Base-by-base conservation (phyloP, 257 asterid species). In the Orobanche coerulescens region DNA sequence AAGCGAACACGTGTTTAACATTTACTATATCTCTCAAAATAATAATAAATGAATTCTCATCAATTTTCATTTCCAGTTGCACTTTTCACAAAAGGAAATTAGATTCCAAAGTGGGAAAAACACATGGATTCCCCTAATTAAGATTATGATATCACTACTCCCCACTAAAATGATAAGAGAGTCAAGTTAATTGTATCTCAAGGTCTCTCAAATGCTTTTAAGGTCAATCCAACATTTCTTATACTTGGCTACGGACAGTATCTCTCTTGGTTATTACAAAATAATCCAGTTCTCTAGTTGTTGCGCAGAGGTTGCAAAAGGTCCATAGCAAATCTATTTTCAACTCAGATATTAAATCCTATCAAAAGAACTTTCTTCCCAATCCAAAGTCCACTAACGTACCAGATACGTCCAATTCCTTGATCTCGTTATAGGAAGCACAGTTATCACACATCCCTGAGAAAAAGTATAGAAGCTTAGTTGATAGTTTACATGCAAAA, bases 361-460 rank as follows among this genome's bases (percentile, higher is more conserved):
- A 73, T 34, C 7, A 22, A 30, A 12, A 39, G 54, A 52, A 51
- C 0, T 36, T 37, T 37, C 43, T 37, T 37, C 43, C 43, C 43
- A 37, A 37, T 42, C 54, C 50, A 56, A 65, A 58, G 30, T 30
- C 56, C 23, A 31, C 26, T 51, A 36, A 40, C 74, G 26, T 76
- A 92, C 98, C 93, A 55, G 95, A 82, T 64, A 76, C 95, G 71
- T 93, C 97, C 77, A 88, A 48, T 62, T 93, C 94, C 64, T 77
- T 81, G 74, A 89, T 68, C 65, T 84, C 91, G 42, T 76, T 63
- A 57, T 76, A 37, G 69, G 86, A 86, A 56, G 91, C 84, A 69
- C 98, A 93, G 71, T 89, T 89, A 69, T 88, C 98, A 66, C 98
- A 93, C 97, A 93, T 89, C 67, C 98, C 98, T 93, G 88, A 68